Base-by-base conservation (phyloP, 306 rosid species). In the barrel medic (Medicago truncatula) region DNA sequence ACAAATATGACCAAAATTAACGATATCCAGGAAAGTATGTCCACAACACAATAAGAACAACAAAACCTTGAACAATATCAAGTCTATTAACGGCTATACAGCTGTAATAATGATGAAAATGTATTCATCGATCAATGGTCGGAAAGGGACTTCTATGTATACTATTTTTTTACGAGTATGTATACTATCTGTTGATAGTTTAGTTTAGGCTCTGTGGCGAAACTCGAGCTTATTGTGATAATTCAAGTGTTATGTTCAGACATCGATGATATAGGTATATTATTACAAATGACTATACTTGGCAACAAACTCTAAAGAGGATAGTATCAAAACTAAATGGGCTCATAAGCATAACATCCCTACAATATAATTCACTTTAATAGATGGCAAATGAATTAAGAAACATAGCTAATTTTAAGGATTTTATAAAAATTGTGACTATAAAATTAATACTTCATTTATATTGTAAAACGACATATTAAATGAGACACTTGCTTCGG, bases 1-100 rank as follows among this genome's bases (percentile, higher is more conserved):
- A 47, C 58, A 17, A 82, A 38, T 39, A 20, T 28, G 50, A 21
- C 63, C 59, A 60, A 74, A 74, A 67, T 69, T 67, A 57, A 67
- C 20, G 6, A 63, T 46, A 78, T 16, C 67, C 49, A 15, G 50
- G 1, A 78, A 52, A 54, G 23, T 21, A 47, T 54, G 62, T 63
- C 17, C 70, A 39, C 38, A 21, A 73, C 44, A 73, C 20, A 40
- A 59, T 28, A 70, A 68, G 39, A 17, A 18, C 12, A 25, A 63
- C 40, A 63, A 59, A 39, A 39, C 39, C 46, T 12, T 76, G 25
- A 74, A 75, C 15, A 0, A 76, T 9, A 56, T 67, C 21, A 34
- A 61, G 52, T 59, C 73, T 36, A 52, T 14, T 14, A 47, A 54
- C 43, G 12, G 40, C 15, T 9, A 75, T 20, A 47, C 65, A 77